Evolutionary conservation across 2,329 filamentous ascomycete species (phyloP).

Genomic region (Zarea fungicola): DNA sequence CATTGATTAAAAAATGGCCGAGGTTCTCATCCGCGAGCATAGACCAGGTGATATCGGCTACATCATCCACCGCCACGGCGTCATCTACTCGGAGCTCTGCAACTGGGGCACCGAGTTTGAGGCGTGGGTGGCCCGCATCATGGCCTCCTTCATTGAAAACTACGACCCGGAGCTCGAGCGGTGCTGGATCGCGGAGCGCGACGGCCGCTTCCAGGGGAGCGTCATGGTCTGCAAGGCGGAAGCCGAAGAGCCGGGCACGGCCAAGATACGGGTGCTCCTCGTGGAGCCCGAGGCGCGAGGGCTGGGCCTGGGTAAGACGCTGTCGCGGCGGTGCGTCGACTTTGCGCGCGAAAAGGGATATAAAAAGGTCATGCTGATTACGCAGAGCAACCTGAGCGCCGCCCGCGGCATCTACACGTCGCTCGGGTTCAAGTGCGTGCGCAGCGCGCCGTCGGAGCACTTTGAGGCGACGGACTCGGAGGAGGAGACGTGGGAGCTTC

Average conservation of each 20-base stretch:
- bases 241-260: constrained; percentile 13
- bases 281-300: constrained; percentile 20
- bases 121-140: constrained; percentile 18
- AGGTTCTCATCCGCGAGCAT: constrained; percentile 11
- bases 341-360: constrained; percentile 19
- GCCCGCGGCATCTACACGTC: constrained; percentile 19
- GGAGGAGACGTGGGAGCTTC: constrained; percentile 15
- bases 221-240: constrained; percentile 20
- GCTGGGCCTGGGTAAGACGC: constrained; percentile 15
- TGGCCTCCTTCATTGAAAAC: constrained; percentile 22
- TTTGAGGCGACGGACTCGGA: not conserved
- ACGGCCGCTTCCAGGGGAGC: constrained; percentile 21
- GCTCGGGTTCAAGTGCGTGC: constrained; percentile 17
- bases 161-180: constrained; percentile 20
- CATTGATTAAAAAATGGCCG: no score
- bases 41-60: constrained; percentile 21
- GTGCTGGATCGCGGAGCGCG: constrained; percentile 24
- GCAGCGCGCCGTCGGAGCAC: not conserved
- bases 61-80: constrained; percentile 22
- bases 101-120: constrained; percentile 20
- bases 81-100: constrained; percentile 19
- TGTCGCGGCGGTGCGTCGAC: constrained; percentile 17
- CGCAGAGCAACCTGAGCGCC: constrained; percentile 15
- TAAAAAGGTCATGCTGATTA: constrained; percentile 15
- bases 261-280: constrained; percentile 22